Evolutionary conservation across 1,139 yeast genomes (phyloP).

Genomic region (Taphrina flavorubra): DNA sequence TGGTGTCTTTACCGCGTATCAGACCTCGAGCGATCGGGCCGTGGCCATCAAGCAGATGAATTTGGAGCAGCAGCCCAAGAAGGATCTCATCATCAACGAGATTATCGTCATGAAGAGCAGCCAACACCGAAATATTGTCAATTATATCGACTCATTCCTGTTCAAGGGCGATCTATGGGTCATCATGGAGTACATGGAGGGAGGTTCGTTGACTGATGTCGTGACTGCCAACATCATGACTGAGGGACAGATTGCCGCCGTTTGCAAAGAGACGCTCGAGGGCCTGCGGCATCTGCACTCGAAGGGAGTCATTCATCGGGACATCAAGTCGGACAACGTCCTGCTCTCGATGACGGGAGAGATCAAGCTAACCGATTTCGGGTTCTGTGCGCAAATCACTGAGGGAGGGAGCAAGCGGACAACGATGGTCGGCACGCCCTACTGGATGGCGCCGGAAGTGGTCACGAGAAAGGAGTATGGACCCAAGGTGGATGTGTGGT

Average conservation of each 20-base stretch:
- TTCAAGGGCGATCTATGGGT: slow-evolving; percentile 80
- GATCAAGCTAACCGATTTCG: slow-evolving; percentile 76
- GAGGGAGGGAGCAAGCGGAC: slow-evolving; percentile 79
- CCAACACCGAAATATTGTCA: slow-evolving; percentile 89
- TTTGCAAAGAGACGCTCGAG: slow-evolving; percentile 82
- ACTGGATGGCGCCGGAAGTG: slow-evolving; percentile 99
- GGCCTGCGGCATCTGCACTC: slow-evolving; percentile 89
- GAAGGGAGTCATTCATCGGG: slow-evolving; percentile 94
- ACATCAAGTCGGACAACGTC: slow-evolving; percentile 92
- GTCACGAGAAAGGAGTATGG: slow-evolving; percentile 93
- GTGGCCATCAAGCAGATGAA: slow-evolving; percentile 98
- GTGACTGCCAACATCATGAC: slow-evolving; percentile 95
- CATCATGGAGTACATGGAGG: slow-evolving; percentile 98
- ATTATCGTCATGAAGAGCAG: slow-evolving; percentile 94
- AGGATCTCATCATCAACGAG: slow-evolving; percentile 91
- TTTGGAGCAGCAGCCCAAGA: slow-evolving; percentile 87
- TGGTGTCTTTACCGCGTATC: slow-evolving; percentile 92
- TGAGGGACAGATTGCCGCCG: slow-evolving; percentile 97
- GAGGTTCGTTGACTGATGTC: slow-evolving; percentile 93
- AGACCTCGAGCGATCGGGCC: slow-evolving; percentile 57
- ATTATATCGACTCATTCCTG: slow-evolving; percentile 85
- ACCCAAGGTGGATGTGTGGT: slow-evolving; percentile 97
- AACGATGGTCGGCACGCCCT: slow-evolving; percentile 99
- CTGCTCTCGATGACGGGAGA: slow-evolving; percentile 81
- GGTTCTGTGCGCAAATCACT: slow-evolving; percentile 94